These are phyloP conservation scores for Helicocarpus griseus DNA, from an alignment of 2,329 filamentous ascomycete genomes.

Conservation along the genomic window DNA sequence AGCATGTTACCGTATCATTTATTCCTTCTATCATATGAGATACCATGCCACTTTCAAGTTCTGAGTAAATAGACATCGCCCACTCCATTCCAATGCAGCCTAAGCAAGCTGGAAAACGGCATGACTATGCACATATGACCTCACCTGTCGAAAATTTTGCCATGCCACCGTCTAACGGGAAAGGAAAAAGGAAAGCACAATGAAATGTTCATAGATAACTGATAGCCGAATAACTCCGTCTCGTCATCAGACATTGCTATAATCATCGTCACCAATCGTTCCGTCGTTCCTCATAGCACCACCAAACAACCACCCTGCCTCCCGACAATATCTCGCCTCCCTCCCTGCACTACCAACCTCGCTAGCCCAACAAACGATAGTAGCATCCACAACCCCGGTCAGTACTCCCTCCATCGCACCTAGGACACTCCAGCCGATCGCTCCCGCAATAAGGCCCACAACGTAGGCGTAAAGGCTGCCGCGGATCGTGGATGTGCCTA, in stretches of 20 bases:
- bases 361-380: constrained; percentile 88
- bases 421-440: constrained; percentile 89
- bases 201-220: no score
- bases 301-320: constrained; percentile 82
- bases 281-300: constrained; percentile 33
- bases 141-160: no score
- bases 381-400: constrained; percentile 76
- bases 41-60: no score
- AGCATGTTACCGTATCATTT: no score
- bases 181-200: no score
- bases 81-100: no score
- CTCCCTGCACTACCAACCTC: constrained; percentile 59
- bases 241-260: not conserved
- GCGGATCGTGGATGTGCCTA: constrained; percentile 40
- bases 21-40: no score
- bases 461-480: constrained; percentile 93
- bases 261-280: not conserved
- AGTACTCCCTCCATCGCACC: constrained; percentile 84
- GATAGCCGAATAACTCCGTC: no score
- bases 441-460: constrained; percentile 81
- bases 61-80: no score
- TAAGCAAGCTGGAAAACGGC: no score
- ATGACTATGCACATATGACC: no score
- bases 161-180: no score
- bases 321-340: constrained; percentile 72